These are phyloP conservation scores for Neurospora sp. DNA, from an alignment of 495 filamentous ascomycete species.

Conservation along the genomic window DNA sequence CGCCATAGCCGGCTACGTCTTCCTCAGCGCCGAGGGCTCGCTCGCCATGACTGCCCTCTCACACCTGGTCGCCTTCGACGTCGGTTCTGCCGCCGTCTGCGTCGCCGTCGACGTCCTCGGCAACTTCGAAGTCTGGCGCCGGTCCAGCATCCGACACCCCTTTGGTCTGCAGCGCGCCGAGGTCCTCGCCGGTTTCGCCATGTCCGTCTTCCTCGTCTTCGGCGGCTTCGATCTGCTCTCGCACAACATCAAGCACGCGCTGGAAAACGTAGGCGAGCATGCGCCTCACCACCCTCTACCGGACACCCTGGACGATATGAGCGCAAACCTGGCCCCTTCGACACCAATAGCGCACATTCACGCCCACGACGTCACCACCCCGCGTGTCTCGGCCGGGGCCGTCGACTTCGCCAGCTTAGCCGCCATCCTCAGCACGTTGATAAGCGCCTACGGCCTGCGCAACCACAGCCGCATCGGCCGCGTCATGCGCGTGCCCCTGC, in stretches of 20 bases:
- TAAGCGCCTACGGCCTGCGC: constrained; percentile 76
- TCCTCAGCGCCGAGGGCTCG: constrained; percentile 78
- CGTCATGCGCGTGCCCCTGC: constrained; percentile 67
- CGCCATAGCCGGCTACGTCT: constrained; percentile 66
- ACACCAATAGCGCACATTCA: not conserved
- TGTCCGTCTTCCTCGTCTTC: constrained; percentile 89
- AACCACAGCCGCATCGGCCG: constrained; percentile 94
- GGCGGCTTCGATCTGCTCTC: constrained; percentile 93
- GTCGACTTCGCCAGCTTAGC: constrained; percentile 77
- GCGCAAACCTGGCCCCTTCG: not conserved
- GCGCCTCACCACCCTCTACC: constrained; percentile 59
- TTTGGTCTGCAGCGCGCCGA: constrained; percentile 88
- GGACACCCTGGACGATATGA: constrained; percentile 30
- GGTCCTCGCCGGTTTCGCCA: constrained; percentile 91
- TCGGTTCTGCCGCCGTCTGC: constrained; percentile 84
- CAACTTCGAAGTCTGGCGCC: constrained; percentile 97
- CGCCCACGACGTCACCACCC: constrained; percentile 36
- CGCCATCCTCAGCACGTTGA: constrained; percentile 77
- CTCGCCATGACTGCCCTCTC: constrained; percentile 87
- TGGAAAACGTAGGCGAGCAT: constrained; percentile 48
- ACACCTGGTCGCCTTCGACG: constrained; percentile 90
- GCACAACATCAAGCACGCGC: constrained; percentile 81
- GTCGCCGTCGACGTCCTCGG: constrained; percentile 84
- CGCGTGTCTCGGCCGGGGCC: constrained; percentile 38
- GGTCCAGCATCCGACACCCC: constrained; percentile 84